A percentile compares a stretch with the other conserved stretches of the same genome.
Evolutionary conservation across 352 stramenopile genomes (phyloP).

Genomic region (Pythium volutum): DNA sequence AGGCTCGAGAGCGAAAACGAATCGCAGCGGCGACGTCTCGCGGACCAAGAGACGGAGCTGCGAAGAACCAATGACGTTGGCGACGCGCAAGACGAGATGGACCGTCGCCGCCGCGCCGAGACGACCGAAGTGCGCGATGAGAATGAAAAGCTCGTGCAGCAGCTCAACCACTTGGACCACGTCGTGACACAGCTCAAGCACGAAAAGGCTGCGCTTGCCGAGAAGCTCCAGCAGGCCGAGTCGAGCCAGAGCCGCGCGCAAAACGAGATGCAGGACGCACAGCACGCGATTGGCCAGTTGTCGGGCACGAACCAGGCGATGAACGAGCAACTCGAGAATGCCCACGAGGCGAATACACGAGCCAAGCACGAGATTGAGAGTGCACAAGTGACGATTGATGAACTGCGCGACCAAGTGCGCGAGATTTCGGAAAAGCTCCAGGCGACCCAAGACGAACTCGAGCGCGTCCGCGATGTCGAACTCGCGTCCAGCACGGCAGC

Average conservation of each 20-base stretch:
- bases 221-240: slow-evolving; percentile 21
- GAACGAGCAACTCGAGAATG: slow-evolving; percentile 37
- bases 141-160: slow-evolving; percentile 27
- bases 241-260: slow-evolving; percentile 18
- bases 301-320: slow-evolving; percentile 50
- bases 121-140: slow-evolving; percentile 24
- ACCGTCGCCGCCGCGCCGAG: slow-evolving; percentile 18
- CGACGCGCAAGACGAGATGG: slow-evolving; percentile 20
- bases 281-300: slow-evolving; percentile 44
- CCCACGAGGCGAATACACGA: slow-evolving; percentile 38
- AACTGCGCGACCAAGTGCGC: slow-evolving; percentile 56
- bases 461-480: slow-evolving; percentile 40
- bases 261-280: slow-evolving; percentile 19
- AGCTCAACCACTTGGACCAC: slow-evolving; percentile 29
- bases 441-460: slow-evolving; percentile 46
- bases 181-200: slow-evolving; percentile 26
- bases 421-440: slow-evolving; percentile 55
- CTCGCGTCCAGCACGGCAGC: slow-evolving; percentile 42
- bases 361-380: slow-evolving; percentile 27
- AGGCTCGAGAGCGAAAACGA: slow-evolving; percentile 21
- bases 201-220: slow-evolving; percentile 23
- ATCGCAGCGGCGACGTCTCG: slow-evolving; percentile 6
- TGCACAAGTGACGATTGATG: slow-evolving; percentile 29
- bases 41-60: slow-evolving; percentile 18
- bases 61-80: slow-evolving; percentile 14